Base-by-base conservation (phyloP, 495 filamentous ascomycete species). In the Penicillium canescens region DNA sequence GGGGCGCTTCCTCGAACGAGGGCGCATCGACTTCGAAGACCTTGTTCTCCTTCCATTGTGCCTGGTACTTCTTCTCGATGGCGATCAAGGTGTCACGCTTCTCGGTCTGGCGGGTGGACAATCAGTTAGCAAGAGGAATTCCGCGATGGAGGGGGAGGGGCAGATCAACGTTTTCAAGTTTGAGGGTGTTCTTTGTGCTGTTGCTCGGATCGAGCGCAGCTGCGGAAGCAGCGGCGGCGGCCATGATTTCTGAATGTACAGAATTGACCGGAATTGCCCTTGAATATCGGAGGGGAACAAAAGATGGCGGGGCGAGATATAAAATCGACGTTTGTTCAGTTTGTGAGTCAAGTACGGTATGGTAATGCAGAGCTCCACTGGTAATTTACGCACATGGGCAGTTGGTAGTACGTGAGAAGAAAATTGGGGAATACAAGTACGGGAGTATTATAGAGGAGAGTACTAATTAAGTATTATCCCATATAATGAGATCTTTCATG, bases 11-110 rank as follows among this genome's bases (percentile, higher is more conserved):
- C 33, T 78, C 76, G 23, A 80, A 81, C 1, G 88, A 81, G 10
- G 93, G 93, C 6, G 93, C 91, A 72, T 96, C 77, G 56, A 85
- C 79, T 68, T 97, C 80, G 83, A 98, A 97, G 47, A 96, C 72
- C 48, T 80, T 75, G 53, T 86, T 75, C 31, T 90, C 80, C 64
- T 85, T 83, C 94, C 94, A 98, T 82, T 82, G 76, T 58, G 78
- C 72, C 73, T 97, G 94, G 73, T 94, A 97, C 73, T 88, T 91
- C 79, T 94, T 94, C 75, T 98, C 94, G 55, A 88, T 85, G 36
- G 84, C 85, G 56, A 96, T 85, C 34, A 97, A 78, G 55, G 88
- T 80, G 66, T 98, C 94, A 71, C 94, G 78, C 73, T 97, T 98
- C 61, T 97, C 92, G 41, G 94, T 96, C 84, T 92, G 52, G 26